Conservation (phyloP, 768 basidiomycete genomes). For the Pulveroboletus ravenelii region DNA sequence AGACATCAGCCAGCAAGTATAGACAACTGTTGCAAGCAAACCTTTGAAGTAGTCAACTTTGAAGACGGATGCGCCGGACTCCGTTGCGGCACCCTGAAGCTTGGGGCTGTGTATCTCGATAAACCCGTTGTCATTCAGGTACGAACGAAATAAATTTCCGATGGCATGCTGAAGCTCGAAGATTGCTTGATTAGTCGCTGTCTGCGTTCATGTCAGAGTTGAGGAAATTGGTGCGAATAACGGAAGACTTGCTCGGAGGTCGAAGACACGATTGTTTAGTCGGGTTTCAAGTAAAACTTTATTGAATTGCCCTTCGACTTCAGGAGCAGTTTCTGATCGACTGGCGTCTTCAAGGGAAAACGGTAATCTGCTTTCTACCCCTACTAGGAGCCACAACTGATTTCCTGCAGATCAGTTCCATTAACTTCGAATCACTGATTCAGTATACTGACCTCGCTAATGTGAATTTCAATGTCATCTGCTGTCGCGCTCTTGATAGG, state of each 20-base stretch:
- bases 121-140: conserved; percentile 70
- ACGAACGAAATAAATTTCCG: conserved; percentile 81
- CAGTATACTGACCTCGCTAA: conserved; percentile 58
- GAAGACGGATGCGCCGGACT: conserved; percentile 95
- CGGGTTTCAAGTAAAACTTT: conserved; percentile 90
- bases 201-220: conserved; percentile 43
- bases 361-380: conserved; percentile 73
- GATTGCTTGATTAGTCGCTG: conserved; percentile 91
- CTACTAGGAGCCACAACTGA: conserved; percentile 79
- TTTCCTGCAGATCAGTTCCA: not conserved
- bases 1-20: not conserved
- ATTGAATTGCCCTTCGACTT: conserved; percentile 60
- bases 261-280: conserved; percentile 89
- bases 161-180: conserved; percentile 91
- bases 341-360: conserved; percentile 93
- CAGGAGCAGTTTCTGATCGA: conserved; percentile 71
- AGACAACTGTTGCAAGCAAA: not conserved
- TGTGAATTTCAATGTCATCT: conserved; percentile 80
- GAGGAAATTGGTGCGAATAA: not conserved
- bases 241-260: conserved; percentile 68
- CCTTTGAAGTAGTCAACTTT: conserved; percentile 98
- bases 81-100: conserved; percentile 93
- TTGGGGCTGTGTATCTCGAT: conserved; percentile 97
- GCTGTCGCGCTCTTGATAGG: conserved; percentile 90
- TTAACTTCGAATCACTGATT: not conserved